Conservation (phyloP, 148 eudicot genomes). For the Arbutus unedo region DNA sequence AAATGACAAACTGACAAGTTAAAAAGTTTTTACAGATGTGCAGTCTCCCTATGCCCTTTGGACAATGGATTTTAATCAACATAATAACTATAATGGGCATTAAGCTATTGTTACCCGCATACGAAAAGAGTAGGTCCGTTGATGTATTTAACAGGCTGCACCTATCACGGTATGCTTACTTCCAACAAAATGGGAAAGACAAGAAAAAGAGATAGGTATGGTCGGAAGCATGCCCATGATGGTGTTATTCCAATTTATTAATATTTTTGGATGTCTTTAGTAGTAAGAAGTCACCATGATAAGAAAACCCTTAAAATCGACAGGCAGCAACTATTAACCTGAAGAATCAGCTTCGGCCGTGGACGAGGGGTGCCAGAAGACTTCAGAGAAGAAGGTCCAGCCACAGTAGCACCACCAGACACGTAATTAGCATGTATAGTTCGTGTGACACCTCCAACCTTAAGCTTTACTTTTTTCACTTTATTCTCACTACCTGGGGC, state of each 20-base stretch:
- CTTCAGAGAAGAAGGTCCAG: constrained; percentile 11
- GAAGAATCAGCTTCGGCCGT: constrained; percentile 12
- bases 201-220: background rate
- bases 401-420: constrained; percentile 3
- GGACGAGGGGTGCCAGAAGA: constrained; percentile 13
- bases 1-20: constrained; percentile 1
- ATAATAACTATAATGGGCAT: background rate
- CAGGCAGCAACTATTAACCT: constrained; percentile 2
- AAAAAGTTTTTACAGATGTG: background rate
- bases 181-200: background rate
- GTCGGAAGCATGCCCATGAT: background rate
- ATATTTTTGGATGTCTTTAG: background rate
- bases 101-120: background rate
- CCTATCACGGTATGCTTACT: background rate
- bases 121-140: background rate
- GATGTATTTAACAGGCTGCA: background rate
- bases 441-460: constrained; percentile 38
- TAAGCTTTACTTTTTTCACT: constrained; percentile 36
- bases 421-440: constrained; percentile 29
- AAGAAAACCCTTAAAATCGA: background rate
- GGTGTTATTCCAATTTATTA: constrained; percentile 7
- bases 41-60: background rate
- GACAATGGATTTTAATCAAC: background rate
- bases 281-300: background rate
- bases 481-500: constrained; percentile 20